Conservation (phyloP, 352 stramenopile genomes). For the Phytophthora litchii region DNA sequence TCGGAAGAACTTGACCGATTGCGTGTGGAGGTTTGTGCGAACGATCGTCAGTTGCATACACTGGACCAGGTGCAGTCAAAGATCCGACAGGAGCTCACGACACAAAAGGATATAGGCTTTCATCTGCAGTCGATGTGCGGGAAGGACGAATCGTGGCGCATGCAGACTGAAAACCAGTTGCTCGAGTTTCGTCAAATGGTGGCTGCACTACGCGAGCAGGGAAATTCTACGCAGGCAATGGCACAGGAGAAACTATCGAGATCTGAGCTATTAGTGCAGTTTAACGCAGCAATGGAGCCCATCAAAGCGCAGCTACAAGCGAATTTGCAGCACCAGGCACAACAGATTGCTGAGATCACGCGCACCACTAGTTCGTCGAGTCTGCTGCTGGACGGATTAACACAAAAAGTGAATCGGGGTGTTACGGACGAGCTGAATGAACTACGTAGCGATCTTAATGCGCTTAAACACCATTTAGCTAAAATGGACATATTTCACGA, state of each 20-base stretch:
- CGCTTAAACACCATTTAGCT: conserved; percentile 58
- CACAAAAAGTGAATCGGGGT: conserved; percentile 67
- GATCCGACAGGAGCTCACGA: conserved; percentile 77
- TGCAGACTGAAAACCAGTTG: conserved; percentile 84
- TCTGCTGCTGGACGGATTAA: conserved; percentile 63
- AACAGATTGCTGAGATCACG: conserved; percentile 75
- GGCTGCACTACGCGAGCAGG: conserved; percentile 70
- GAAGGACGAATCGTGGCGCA: conserved; percentile 88
- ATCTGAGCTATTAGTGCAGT: conserved; percentile 77
- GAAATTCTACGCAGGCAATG: conserved; percentile 61
- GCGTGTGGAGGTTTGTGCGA: conserved; percentile 69
- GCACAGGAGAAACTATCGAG: conserved; percentile 80
- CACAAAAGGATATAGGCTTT: conserved; percentile 82
- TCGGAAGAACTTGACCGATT: conserved; percentile 78
- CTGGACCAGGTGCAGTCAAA: conserved; percentile 81
- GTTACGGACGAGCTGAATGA: conserved; percentile 57
- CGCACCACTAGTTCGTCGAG: conserved; percentile 61
- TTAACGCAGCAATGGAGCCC: conserved; percentile 80
- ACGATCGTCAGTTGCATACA: conserved; percentile 77
- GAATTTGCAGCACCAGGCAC: conserved; percentile 72
- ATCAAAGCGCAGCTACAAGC: conserved; percentile 82
- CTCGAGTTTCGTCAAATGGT: conserved; percentile 80
- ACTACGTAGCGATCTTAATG: conserved; percentile 57
- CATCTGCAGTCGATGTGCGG: conserved; percentile 82
- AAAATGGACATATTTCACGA: conserved; percentile 46